Evolutionary conservation across 176 grass and related monocot genomes (phyloP).

Genomic region (Luzula sylvatica): DNA sequence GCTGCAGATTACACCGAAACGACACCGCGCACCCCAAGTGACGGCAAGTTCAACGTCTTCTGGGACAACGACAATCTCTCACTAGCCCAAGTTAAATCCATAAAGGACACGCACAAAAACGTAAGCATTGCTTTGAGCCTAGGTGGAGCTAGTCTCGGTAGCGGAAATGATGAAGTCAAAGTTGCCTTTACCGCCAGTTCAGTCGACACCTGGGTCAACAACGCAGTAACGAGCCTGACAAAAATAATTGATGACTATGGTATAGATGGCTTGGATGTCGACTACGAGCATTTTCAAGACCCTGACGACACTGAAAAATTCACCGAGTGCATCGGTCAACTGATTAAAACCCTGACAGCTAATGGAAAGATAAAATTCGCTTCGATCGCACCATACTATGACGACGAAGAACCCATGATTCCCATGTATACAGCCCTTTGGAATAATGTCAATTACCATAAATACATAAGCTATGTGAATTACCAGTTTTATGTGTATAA

Average conservation of each 20-base stretch:
- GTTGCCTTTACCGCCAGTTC: slow-evolving; percentile 22
- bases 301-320: slow-evolving; percentile 21
- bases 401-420: slow-evolving; percentile 24
- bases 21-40: not conserved
- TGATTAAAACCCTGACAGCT: slow-evolving; percentile 18
- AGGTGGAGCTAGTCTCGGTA: slow-evolving; percentile 21
- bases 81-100: slow-evolving; percentile 8
- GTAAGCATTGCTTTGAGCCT: slow-evolving; percentile 32
- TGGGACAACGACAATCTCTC: slow-evolving; percentile 26
- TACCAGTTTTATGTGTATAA: slow-evolving; percentile 53
- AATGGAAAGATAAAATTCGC: slow-evolving; percentile 28
- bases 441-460: slow-evolving; percentile 29
- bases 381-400: slow-evolving; percentile 37
- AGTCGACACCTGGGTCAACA: slow-evolving; percentile 33
- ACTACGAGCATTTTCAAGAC: slow-evolving; percentile 42
- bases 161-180: not conserved
- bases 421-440: too few species aligned
- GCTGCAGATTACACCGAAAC: not conserved
- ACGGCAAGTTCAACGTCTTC: slow-evolving; percentile 28
- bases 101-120: not conserved
- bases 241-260: slow-evolving; percentile 15
- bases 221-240: slow-evolving; percentile 13
- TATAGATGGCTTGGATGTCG: slow-evolving; percentile 36
- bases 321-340: slow-evolving; percentile 34
- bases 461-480: slow-evolving; percentile 34